A percentile compares a stretch with the other conserved stretches of the same genome.
Evolutionary conservation across 2,329 filamentous ascomycete genomes (phyloP).

Genomic region (Chaetomium sp.): DNA sequence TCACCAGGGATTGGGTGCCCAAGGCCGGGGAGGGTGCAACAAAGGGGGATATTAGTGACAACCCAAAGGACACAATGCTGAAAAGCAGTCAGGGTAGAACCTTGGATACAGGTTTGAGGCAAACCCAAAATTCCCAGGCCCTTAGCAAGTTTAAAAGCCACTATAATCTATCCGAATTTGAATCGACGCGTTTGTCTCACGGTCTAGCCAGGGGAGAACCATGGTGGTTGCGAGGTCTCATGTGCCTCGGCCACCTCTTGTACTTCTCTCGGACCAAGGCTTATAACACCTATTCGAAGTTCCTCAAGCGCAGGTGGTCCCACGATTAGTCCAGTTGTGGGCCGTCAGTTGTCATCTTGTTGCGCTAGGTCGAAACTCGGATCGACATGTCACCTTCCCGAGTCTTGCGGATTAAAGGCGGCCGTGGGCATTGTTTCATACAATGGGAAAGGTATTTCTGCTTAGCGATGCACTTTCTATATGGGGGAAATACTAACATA

Average conservation of each 20-base stretch:
- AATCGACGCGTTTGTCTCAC: neutral
- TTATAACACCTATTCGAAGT: neutral
- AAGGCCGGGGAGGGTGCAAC: neutral
- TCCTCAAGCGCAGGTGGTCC: neutral
- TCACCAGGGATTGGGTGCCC: neutral
- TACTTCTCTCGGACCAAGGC: neutral
- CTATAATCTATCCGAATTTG: neutral
- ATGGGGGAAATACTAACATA: neutral
- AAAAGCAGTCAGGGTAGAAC: neutral
- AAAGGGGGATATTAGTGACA: neutral
- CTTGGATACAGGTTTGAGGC: neutral
- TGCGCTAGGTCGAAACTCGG: slow-evolving; percentile 2
- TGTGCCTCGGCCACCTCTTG: neutral
- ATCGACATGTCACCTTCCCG: neutral
- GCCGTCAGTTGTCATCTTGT: neutral
- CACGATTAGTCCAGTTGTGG: slow-evolving; percentile 4
- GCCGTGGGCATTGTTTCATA: neutral
- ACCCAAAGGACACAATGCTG: neutral
- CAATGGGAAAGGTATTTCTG: neutral
- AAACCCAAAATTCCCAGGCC: neutral
- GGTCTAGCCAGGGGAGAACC: neutral
- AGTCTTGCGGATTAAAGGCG: neutral
- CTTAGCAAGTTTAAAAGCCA: neutral
- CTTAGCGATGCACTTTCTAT: neutral
- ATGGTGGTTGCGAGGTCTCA: neutral